These are phyloP conservation scores for Aspergillus leporis DNA, from an alignment of 495 filamentous ascomycete species.

Conservation along the genomic window DNA sequence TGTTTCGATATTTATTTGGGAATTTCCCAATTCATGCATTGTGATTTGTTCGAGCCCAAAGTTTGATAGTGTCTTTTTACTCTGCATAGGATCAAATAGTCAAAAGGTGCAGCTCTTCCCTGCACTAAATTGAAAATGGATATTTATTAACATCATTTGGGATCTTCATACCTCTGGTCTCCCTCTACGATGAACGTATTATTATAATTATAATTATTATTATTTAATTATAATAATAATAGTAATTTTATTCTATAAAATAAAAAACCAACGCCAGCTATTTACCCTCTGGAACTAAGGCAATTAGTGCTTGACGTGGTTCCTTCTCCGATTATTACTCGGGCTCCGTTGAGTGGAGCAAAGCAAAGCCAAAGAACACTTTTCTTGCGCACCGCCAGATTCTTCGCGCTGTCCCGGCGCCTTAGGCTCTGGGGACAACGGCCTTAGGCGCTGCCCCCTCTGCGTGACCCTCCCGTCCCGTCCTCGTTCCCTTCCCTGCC, in stretches of 20 bases:
- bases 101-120: neutral
- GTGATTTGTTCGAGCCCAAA: slow-evolving; percentile 1
- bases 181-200: neutral
- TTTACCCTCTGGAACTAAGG: slow-evolving; percentile 3
- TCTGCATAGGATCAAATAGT: neutral
- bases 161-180: neutral
- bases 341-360: slow-evolving; percentile 4
- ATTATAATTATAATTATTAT: too few species aligned
- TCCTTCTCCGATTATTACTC: neutral
- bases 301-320: slow-evolving; percentile 4
- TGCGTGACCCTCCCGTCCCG: slow-evolving; percentile 10
- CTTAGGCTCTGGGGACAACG: slow-evolving; percentile 1
- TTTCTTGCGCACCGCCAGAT: slow-evolving; percentile 1
- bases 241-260: too few species aligned
- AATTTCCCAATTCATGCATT: slow-evolving; percentile 1
- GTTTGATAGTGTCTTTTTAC: slow-evolving; percentile 1
- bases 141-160: neutral
- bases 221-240: too few species aligned
- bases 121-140: neutral
- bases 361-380: slow-evolving; percentile 5
- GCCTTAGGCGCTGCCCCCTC: slow-evolving; percentile 16
- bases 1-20: slow-evolving; percentile 10
- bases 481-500: slow-evolving; percentile 6
- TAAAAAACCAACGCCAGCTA: neutral
- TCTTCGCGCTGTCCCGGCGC: neutral